A percentile compares a stretch with the other conserved stretches of the same genome.
Conservation (phyloP, 345 rosid genomes). For the Citrus maxima region DNA sequence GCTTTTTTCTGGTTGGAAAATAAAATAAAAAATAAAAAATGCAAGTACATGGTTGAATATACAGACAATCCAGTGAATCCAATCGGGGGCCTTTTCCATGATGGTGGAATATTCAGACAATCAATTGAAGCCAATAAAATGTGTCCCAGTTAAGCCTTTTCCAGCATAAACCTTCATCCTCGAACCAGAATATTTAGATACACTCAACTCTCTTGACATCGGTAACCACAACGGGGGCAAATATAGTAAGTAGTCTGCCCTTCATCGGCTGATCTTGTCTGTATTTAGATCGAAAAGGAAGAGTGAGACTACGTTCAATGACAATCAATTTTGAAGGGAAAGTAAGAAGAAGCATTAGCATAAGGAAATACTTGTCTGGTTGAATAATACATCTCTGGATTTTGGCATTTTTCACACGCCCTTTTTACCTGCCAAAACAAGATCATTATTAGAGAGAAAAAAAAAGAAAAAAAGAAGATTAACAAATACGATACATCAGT, state of each 20-base stretch:
- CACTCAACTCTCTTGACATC: constrained; percentile 13
- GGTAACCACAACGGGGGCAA: constrained; percentile 32
- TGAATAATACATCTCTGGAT: constrained; percentile 31
- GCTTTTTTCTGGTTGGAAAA: neutral
- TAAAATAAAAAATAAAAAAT: neutral
- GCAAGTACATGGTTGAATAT: neutral
- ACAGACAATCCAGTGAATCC: neutral
- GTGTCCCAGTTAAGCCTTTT: too few species aligned
- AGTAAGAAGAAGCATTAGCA: neutral
- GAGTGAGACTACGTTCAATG: neutral
- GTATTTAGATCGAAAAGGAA: neutral
- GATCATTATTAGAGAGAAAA: neutral
- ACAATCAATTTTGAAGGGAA: neutral
- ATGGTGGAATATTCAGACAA: too few species aligned
- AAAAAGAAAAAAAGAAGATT: neutral
- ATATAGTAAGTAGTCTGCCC: constrained; percentile 37
- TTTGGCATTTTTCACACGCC: constrained; percentile 38
- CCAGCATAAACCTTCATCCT: neutral
- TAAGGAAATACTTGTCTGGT: constrained; percentile 35
- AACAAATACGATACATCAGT: neutral
- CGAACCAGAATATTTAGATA: neutral
- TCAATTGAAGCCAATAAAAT: too few species aligned
- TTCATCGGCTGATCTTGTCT: constrained; percentile 56
- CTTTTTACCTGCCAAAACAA: constrained; percentile 23
- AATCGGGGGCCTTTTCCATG: neutral